Evolutionary conservation across 495 filamentous ascomycete species (phyloP), one percentile per base, ranked within the genome.

Genomic region (Podospora australis): DNA sequence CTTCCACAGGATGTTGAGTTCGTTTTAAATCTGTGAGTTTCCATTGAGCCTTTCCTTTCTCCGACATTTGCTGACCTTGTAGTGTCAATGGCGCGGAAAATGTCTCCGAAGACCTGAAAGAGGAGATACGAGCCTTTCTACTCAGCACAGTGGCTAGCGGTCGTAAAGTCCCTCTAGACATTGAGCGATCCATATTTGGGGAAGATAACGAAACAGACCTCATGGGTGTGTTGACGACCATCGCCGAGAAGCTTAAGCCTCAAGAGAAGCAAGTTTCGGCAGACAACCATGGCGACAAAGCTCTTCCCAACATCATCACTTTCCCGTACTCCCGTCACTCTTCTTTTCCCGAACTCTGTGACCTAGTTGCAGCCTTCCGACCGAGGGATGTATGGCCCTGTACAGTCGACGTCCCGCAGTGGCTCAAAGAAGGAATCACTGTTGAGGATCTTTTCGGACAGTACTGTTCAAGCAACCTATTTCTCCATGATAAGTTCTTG

Each of bases 251-350:
- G 42, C 48, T 62, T 1, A 43, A 58, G 3, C 17, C 51, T 8
- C 57, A 24, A 8, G 46, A 50, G 21, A 58, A 53, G 7, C 52
- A 35, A 19, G 24, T 4, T 5, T 19, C 20, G 6, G 6, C 19
- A n/a, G 36, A 41, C 23, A 26, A 21, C 7, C 16, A 20, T n/a
- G 20, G 42, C 0, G 3, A 17, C 14, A 40, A 54, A 13, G 11
- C 13, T 2, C 57, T 77, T 2, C 68, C 79, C 19, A 70, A 60
- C 4, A 49, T 56, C 17, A 76, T 81, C 24, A 65, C 60, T 9
- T 96, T 96, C 50, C 87, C 90, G 3, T 97, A 91, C 58, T 90
- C 91, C 0, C 79, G 91, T 2, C 91, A 97, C 64, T 94, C 91
- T 0, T 95, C 88, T 0, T 88, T 91, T 43, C 67, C 68, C 0